Evolutionary conservation across 169 alveolate genomes (phyloP), one percentile per base, ranked within the genome.

Genomic region (Plasmodium malariae): DNA sequence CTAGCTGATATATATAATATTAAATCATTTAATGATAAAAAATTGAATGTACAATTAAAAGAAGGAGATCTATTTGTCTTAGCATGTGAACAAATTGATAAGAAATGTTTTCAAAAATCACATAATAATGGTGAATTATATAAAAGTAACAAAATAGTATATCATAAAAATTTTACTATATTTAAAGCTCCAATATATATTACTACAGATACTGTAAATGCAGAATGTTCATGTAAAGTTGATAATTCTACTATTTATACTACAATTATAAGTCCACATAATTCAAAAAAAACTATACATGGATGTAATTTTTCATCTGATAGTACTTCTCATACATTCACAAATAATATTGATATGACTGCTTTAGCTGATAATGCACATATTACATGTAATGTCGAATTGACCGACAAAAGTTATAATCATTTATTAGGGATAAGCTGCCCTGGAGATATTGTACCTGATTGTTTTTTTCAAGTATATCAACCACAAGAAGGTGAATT

Each of bases 391-490:
- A 28, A 45, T 11, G 51, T 76, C 11, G 69, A 76, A 5, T 51
- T 76, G 12, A 7, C 6, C 3, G 68, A 43, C 14, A 40, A 60
- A 60, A 14, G 21, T 28, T 76, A 76, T 43, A 45, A 76, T 30
- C 89, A 76, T 54, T 62, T 76, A 54, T 30, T 76, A 11, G 89
- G 89, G 24, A 24, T 76, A 21, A 76, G 40, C 19, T 76, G 89
- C 32, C 89, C 89, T 11, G 89, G 89, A 30, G 43, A 62, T 37
- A 62, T 76, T 4, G 6, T 14, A 7, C 89, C 89, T 12, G 76
- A 62, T 43, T 76, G 89, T 26, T 76, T 76, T 30, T 76, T 76
- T 48, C 89, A 76, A 76, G 68, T 76, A 26, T 76, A 76, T 51
- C 43, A 76, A 63, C 67, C 37, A 43, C 69, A 43, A 51, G 11